Percentiles rank a stretch among this genome's conserved stretches.
Evolutionary conservation across 805 yeast species (phyloP).

Genomic region (Metschnikowia shivogae): DNA sequence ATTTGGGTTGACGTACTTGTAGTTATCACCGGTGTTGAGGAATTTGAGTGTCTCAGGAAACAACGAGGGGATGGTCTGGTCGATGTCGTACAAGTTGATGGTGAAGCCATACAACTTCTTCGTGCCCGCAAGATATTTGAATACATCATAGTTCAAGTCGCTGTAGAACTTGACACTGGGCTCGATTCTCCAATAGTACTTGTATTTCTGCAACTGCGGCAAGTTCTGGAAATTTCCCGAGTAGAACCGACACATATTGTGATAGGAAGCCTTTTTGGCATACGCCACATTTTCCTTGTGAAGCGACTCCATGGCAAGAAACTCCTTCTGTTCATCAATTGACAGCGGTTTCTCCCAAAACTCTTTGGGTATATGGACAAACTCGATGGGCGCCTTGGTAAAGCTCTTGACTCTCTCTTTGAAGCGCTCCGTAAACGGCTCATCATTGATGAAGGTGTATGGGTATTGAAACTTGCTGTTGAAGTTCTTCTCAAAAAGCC

Average conservation of each 20-base stretch:
- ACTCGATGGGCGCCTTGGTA: conserved; percentile 30
- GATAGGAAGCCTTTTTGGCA: conserved; percentile 61
- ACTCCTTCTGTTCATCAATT: conserved; percentile 47
- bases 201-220: conserved; percentile 56
- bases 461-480: conserved; percentile 73
- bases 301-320: conserved; percentile 38
- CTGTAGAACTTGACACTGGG: conserved; percentile 68
- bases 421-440: conserved; percentile 57
- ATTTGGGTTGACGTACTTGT: conserved; percentile 43
- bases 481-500: conserved; percentile 58
- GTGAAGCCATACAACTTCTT: conserved; percentile 72
- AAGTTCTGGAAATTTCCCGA: conserved; percentile 60
- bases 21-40: conserved; percentile 52
- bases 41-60: conserved; percentile 70
- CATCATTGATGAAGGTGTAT: conserved; percentile 74
- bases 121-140: conserved; percentile 65
- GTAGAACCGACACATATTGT: conserved; percentile 82
- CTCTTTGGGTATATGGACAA: conserved; percentile 38
- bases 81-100: conserved; percentile 64
- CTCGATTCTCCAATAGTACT: conserved; percentile 79
- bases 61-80: conserved; percentile 55
- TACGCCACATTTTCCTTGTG: conserved; percentile 50
- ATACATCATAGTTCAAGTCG: conserved; percentile 70
- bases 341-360: conserved; percentile 57
- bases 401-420: conserved; percentile 38